phyloP scores from a whole-genome alignment of 1,284 basidiomycete genomes.

The Ceratobasidium sp. region DNA sequence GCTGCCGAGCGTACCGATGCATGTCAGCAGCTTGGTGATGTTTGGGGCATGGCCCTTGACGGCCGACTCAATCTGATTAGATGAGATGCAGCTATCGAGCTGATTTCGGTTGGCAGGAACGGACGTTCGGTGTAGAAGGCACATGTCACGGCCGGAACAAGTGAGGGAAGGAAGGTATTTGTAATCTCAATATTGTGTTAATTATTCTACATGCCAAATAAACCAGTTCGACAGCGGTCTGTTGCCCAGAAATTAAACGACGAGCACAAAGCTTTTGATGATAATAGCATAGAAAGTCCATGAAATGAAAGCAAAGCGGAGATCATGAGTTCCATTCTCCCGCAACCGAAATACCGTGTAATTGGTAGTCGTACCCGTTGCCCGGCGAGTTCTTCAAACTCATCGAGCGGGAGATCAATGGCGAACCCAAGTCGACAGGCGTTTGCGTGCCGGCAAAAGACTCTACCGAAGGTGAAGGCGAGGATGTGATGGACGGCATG shows the following conservation, averaged over 20 bases:
- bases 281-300: slow-evolving; percentile 40
- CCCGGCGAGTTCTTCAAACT: slow-evolving; percentile 20
- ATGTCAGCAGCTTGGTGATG: not conserved
- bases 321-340: slow-evolving; percentile 39
- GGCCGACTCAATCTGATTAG: slow-evolving; percentile 39
- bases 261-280: slow-evolving; percentile 32
- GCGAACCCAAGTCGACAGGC: slow-evolving; percentile 27
- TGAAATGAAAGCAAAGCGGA: slow-evolving; percentile 16
- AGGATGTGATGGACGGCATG: slow-evolving; percentile 30
- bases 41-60: slow-evolving; percentile 11
- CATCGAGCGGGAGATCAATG: slow-evolving; percentile 23
- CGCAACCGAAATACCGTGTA: slow-evolving; percentile 23
- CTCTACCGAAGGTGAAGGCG: slow-evolving; percentile 35
- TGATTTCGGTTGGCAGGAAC: not conserved
- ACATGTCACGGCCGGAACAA: not conserved
- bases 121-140: slow-evolving; percentile 1
- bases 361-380: slow-evolving; percentile 17
- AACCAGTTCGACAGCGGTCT: slow-evolving; percentile 13
- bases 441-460: slow-evolving; percentile 40
- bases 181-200: slow-evolving; percentile 32
- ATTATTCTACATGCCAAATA: slow-evolving; percentile 26
- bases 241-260: slow-evolving; percentile 36
- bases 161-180: slow-evolving; percentile 8
- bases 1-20: not conserved
- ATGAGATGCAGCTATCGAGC: not conserved